Evolutionary conservation across 164 flowering plant species (phyloP), one percentile per base, ranked within the genome.

Genomic region (Sextonia rubra): DNA sequence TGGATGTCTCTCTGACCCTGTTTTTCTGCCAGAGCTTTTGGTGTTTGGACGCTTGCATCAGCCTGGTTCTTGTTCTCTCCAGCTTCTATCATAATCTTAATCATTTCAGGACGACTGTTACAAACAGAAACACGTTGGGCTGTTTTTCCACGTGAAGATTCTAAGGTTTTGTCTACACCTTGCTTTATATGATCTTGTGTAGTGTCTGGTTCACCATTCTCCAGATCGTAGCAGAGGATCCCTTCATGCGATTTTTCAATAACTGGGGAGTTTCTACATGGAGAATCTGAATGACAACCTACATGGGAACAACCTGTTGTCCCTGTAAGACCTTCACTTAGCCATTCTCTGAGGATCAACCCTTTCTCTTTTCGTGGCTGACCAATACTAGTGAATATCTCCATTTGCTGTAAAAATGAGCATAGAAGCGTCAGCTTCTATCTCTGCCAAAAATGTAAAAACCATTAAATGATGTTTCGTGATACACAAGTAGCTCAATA

Each of bases 381-480:
- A 11, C 83, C 79, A 24, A 74, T 71, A 67, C 78, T 77, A 56
- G 80, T 80, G 12, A 61, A 73, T 56, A 73, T 82, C 74, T 83
- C 80, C 69, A 86, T 74, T 83, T 87, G 90, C 97, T 94, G 91
- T 37, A 68, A 62, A 75, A 68, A 47, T 3, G 65, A 73, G 24
- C 3, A 15, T 2, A 64, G 67, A 64, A 64, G 67, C n/a, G 44
- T 64, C 44, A 64, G 67, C 67, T 61, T 29, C 44, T 64, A 18
- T 24, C 64, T 25, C 64, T 64, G 47, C n/a, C 67, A 64, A 17
- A 29, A 29, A 64, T 64, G 44, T n/a, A 27, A 15, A 17, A 64
- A 27, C 47, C 22, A 27, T 64, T 26, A 25, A 64, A 64, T 7
- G 18, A 26, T 27, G 18, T 29, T 64, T 30, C 37, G 29, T 61